phyloP scores from a whole-genome alignment of 495 filamentous ascomycete genomes.

The Margaritispora aquatica region DNA sequence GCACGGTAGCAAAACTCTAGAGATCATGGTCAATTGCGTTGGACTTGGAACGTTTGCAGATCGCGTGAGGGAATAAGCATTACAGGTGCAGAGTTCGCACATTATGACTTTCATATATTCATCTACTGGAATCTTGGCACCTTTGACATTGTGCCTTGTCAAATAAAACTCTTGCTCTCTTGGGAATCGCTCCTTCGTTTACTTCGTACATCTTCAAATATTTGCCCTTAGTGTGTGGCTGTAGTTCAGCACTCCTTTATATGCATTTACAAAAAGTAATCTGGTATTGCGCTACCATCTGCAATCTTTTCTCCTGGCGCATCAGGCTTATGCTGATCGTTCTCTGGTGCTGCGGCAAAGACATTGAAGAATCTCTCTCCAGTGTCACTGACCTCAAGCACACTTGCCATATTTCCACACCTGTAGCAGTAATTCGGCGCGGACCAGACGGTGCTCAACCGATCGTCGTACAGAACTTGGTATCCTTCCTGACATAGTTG shows the following conservation, averaged over 20 bases:
- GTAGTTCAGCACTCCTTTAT: not conserved
- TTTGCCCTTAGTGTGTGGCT: not conserved
- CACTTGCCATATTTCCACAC: slow-evolving; percentile 95
- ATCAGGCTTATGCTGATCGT: slow-evolving; percentile 78
- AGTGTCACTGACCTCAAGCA: slow-evolving; percentile 87
- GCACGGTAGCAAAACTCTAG: not conserved
- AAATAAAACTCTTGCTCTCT: not conserved
- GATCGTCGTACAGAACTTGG: slow-evolving; percentile 92
- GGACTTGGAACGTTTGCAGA: not conserved
- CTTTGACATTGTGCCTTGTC: not conserved
- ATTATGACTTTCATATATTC: not conserved
- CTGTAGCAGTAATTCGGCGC: slow-evolving; percentile 96
- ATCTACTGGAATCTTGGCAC: not conserved
- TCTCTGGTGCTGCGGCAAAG: slow-evolving; percentile 94
- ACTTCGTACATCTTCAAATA: not conserved
- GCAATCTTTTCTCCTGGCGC: slow-evolving; percentile 44
- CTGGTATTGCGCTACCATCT: slow-evolving; percentile 44
- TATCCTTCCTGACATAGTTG: slow-evolving; percentile 97
- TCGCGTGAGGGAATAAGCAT: too few relatives aligned
- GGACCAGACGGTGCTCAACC: slow-evolving; percentile 93
- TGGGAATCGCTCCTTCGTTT: not conserved
- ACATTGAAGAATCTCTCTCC: slow-evolving; percentile 95
- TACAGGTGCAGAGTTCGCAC: too few relatives aligned
- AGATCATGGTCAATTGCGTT: not conserved
- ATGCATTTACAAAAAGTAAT: slow-evolving; percentile 44